phyloP scores from a whole-genome alignment of 2,329 filamentous ascomycete genomes.

The Purpureocillium takamizusanense region DNA sequence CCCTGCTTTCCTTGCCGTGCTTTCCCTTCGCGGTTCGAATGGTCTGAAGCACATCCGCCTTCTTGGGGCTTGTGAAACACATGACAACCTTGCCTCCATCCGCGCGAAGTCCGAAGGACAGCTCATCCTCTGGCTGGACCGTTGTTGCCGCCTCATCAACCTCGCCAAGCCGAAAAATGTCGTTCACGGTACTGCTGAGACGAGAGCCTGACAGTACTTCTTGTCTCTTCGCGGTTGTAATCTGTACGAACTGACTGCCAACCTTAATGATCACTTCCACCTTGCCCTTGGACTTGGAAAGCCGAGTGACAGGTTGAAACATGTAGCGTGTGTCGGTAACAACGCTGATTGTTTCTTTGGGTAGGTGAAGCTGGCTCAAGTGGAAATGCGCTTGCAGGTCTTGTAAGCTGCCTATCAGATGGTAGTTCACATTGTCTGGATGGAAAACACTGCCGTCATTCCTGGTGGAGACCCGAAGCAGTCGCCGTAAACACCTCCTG shows the following conservation, averaged over 20 bases:
- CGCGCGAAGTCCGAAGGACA: slow-evolving; percentile 56
- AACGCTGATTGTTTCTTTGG: slow-evolving; percentile 61
- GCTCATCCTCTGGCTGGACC: slow-evolving; percentile 57
- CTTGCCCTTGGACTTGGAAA: slow-evolving; percentile 62
- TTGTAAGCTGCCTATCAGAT: slow-evolving; percentile 55
- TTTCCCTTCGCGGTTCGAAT: slow-evolving; percentile 56
- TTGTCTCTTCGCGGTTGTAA: slow-evolving; percentile 60
- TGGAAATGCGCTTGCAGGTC: slow-evolving; percentile 60
- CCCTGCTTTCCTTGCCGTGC: slow-evolving; percentile 52
- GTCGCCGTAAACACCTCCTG: slow-evolving; percentile 54
- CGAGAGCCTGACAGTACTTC: slow-evolving; percentile 55
- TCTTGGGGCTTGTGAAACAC: slow-evolving; percentile 61
- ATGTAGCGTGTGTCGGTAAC: slow-evolving; percentile 57
- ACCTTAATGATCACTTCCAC: slow-evolving; percentile 62
- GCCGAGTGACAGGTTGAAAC: slow-evolving; percentile 54
- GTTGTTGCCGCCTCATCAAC: slow-evolving; percentile 59
- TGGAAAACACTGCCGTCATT: slow-evolving; percentile 53
- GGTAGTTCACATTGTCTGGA: slow-evolving; percentile 56
- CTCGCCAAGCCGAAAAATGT: slow-evolving; percentile 59
- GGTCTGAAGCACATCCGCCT: slow-evolving; percentile 52
- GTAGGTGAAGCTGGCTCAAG: slow-evolving; percentile 55
- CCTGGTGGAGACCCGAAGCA: slow-evolving; percentile 52
- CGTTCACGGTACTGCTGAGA: slow-evolving; percentile 56
- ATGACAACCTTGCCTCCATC: slow-evolving; percentile 64
- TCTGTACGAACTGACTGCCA: slow-evolving; percentile 60